phyloP scores from a whole-genome alignment of 257 asterid genomes.

The Solanum chmielewskii region DNA sequence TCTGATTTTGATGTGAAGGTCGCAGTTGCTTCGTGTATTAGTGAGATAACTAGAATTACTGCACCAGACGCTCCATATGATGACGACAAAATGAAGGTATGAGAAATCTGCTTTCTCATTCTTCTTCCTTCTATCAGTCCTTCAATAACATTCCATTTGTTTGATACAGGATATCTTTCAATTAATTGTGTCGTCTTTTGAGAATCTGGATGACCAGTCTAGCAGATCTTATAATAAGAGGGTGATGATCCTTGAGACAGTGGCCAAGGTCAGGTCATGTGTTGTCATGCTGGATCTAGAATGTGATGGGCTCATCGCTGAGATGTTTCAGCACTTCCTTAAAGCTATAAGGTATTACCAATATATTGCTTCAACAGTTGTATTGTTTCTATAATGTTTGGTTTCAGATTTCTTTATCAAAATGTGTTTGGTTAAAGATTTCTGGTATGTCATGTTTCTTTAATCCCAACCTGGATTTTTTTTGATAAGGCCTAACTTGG shows the following conservation, averaged over 20 bases:
- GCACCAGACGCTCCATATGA: slow-evolving; percentile 98
- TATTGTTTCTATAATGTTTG: not conserved
- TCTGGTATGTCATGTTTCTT: not conserved
- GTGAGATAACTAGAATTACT: slow-evolving; percentile 94
- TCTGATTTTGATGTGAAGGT: slow-evolving; percentile 70
- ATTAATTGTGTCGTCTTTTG: slow-evolving; percentile 82
- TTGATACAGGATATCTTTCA: slow-evolving; percentile 70
- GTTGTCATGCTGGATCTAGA: slow-evolving; percentile 96
- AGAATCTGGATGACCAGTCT: slow-evolving; percentile 52
- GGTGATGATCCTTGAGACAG: slow-evolving; percentile 78
- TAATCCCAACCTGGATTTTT: not conserved
- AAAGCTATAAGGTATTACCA: slow-evolving; percentile 56
- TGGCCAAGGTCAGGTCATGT: slow-evolving; percentile 93
- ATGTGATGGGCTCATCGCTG: slow-evolving; percentile 73
- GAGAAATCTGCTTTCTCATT: not conserved
- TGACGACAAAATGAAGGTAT: slow-evolving; percentile 92
- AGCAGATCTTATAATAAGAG: slow-evolving; percentile 73
- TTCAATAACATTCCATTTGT: slow-evolving; percentile 9
- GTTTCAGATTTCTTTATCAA: not conserved
- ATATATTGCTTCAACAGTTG: not conserved
- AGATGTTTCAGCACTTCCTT: slow-evolving; percentile 84
- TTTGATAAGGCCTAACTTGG: not conserved
- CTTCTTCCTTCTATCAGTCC: not conserved
- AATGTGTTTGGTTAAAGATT: not conserved
- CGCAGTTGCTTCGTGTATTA: slow-evolving; percentile 88